Evolutionary conservation across 2,329 filamentous ascomycete species (phyloP).

Genomic region (Monilinia aucupariae): DNA sequence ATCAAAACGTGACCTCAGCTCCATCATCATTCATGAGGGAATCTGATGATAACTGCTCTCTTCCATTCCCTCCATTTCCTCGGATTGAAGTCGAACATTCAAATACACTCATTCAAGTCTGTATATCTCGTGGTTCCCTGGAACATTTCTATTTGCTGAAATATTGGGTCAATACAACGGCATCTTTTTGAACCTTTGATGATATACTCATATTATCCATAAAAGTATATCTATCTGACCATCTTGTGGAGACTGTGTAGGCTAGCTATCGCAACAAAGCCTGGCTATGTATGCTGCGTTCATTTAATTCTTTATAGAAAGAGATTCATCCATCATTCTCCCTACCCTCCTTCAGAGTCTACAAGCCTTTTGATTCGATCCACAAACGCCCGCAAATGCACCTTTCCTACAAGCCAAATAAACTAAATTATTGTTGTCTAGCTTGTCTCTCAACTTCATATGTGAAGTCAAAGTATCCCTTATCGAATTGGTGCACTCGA

Average conservation of each 20-base stretch:
- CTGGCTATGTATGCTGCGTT: background rate
- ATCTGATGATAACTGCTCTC: background rate
- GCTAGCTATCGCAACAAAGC: background rate
- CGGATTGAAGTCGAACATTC: background rate
- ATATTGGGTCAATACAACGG: background rate
- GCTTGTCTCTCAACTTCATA: slow-evolving; percentile 94
- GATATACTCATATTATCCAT: slow-evolving; percentile 13
- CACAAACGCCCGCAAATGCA: slow-evolving; percentile 33
- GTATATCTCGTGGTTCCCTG: background rate
- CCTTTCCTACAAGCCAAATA: slow-evolving; percentile 21
- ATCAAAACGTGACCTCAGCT: background rate
- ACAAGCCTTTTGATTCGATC: slow-evolving; percentile 19
- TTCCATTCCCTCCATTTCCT: background rate
- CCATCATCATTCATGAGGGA: background rate
- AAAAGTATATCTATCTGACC: background rate
- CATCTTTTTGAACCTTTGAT: background rate
- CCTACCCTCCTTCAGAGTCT: slow-evolving; percentile 9
- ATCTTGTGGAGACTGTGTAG: background rate
- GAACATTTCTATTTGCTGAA: background rate
- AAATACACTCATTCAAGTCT: background rate
- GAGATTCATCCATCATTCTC: slow-evolving; percentile 9
- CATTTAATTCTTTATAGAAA: slow-evolving; percentile 10
- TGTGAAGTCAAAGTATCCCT: slow-evolving; percentile 96
- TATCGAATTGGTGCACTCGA: slow-evolving; percentile 96
- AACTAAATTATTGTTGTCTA: slow-evolving; percentile 29